Base-by-base conservation (phyloP, 2,329 filamentous ascomycete species). In the Aphanoascus verrucosus region DNA sequence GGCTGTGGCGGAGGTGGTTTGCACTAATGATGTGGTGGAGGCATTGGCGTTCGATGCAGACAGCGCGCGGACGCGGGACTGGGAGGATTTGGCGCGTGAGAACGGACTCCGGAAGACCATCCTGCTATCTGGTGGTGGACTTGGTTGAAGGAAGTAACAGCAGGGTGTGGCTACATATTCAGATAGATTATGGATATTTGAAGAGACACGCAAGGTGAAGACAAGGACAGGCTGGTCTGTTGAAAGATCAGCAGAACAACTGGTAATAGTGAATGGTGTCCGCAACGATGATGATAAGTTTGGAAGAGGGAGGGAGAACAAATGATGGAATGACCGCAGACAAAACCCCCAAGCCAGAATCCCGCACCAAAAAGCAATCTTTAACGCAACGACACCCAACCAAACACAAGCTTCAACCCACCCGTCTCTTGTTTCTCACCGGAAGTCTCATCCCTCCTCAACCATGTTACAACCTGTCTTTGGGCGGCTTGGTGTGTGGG, bases 81-180 rank as follows among this genome's bases (percentile, higher is more conserved):
- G 55, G 28, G 14, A 43, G 20, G 52, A 38, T 49, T 55, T 52
- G 28, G 20, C 31, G 19, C 50, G 35, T 11, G 35, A 35, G 43
- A 55, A 42, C 42, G 37, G 40, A 49, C 14, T 17, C 37, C 47
- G 41, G 35, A 35, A 32, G 48, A 54, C 50, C 50, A 52, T 52
- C 17, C 41, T 52, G 42, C 31, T 41, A 6, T 28, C 11, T 40
- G 2, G 42, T 19, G 2, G 14, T 34, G 17, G 19, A 6, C 12
- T 8, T 9, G 1, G 4, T 23, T 12, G n/a, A 19, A 37, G 12
- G 20, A 1, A 52, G n/a, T n/a, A n/a, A 17, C 37, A 3, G 3
- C 4, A 44, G 32, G 6, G 37, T 15, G 31, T 23, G n/a, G 40
- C 48, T 43, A 43, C 48, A 50, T 50, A 20, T 23, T 52, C 19